Percentiles rank a stretch among this genome's conserved stretches.
Conservation (phyloP, 2,329 filamentous ascomycete species). For the Helotiales sp. region DNA sequence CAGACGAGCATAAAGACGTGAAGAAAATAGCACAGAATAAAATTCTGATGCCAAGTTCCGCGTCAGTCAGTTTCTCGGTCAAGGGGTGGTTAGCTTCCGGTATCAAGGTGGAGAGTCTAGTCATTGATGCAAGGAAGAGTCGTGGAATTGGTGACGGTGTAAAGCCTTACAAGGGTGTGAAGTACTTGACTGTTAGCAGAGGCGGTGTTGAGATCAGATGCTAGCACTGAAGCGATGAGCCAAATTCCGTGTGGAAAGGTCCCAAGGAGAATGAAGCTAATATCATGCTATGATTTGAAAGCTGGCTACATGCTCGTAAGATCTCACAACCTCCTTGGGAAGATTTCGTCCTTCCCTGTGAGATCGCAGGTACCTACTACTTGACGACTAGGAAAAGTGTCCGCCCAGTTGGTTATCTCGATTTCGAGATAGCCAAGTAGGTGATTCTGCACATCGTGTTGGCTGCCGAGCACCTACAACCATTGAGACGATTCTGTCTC, state of each 20-base stretch:
- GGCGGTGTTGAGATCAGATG: conserved; percentile 68
- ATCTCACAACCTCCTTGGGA: neutral
- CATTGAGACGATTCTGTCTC: too few relatives aligned
- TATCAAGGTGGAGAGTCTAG: conserved; percentile 69
- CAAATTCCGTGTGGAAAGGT: neutral
- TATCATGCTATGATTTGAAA: neutral
- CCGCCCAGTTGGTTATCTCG: neutral
- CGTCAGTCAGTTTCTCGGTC: conserved; percentile 72
- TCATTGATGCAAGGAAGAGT: conserved; percentile 77
- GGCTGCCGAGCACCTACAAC: too few relatives aligned
- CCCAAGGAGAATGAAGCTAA: neutral
- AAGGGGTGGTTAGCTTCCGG: conserved; percentile 73
- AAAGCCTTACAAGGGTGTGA: conserved; percentile 97
- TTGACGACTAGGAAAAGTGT: neutral
- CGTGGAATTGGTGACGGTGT: conserved; percentile 84
- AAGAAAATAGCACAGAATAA: conserved; percentile 70
- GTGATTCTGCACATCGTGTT: too few relatives aligned
- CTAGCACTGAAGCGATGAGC: conserved; percentile 24
- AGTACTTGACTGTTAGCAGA: conserved; percentile 83
- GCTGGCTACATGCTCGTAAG: neutral
- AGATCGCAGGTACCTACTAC: neutral
- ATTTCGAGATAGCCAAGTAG: too few relatives aligned
- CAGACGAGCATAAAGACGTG: conserved; percentile 51
- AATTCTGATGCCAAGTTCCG: conserved; percentile 79
- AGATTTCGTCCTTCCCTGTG: neutral